These are phyloP conservation scores for Paracoccidioides brasiliensis DNA, from an alignment of 2,329 filamentous ascomycete genomes.

Conservation along the genomic window DNA sequence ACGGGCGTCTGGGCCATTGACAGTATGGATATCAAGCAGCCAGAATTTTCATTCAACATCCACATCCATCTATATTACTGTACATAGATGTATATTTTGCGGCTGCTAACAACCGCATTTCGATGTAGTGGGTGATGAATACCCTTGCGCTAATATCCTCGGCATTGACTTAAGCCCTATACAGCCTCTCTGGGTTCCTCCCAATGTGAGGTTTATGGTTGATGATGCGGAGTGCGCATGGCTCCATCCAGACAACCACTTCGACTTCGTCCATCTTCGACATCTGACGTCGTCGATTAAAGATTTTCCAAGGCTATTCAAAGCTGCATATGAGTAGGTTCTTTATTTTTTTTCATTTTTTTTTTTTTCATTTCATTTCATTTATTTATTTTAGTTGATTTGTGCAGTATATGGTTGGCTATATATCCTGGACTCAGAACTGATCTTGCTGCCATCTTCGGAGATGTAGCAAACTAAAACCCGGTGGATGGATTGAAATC, in stretches of 20 bases:
- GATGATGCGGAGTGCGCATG: conserved; percentile 28
- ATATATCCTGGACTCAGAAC: background rate
- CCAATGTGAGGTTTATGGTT: conserved; percentile 11
- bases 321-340: conserved; percentile 15
- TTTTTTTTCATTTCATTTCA: too few relatives aligned
- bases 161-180: conserved; percentile 35
- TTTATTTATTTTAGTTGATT: too few relatives aligned
- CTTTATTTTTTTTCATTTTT: background rate
- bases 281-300: background rate
- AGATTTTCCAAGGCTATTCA: background rate
- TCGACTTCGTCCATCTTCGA: conserved; percentile 9
- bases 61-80: background rate
- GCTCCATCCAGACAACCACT: conserved; percentile 37
- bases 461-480: conserved; percentile 14
- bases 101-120: background rate
- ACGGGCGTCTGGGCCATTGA: conserved; percentile 46
- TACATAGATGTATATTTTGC: background rate
- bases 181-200: conserved; percentile 27
- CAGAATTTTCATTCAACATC: too few relatives aligned
- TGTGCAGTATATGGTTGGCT: too few relatives aligned
- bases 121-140: conserved; percentile 12
- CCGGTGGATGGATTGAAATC: conserved; percentile 22
- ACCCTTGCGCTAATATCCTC: conserved; percentile 25
- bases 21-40: background rate
- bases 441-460: background rate